phyloP scores from a whole-genome alignment of 73 alveolate genomes.

The Paramecium pentaurelia region DNA sequence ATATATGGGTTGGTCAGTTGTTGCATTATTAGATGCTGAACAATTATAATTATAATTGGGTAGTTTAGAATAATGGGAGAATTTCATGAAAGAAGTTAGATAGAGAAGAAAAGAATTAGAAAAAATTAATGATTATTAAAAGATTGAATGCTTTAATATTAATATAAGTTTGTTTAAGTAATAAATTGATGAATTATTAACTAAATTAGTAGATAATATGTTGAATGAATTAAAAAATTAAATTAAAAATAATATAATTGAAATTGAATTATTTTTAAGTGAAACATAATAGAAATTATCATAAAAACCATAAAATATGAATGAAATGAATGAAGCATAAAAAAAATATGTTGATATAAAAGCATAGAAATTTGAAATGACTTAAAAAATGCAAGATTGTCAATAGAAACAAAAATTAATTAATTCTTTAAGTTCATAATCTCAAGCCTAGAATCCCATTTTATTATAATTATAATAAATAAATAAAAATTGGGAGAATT shows the following conservation, averaged over 20 bases:
- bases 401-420: conserved; percentile 87
- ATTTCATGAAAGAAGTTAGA: conserved; percentile 87
- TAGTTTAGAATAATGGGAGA: conserved; percentile 90
- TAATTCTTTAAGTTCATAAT: conserved; percentile 89
- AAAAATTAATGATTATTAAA: conserved; percentile 84
- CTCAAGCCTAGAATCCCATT: not conserved
- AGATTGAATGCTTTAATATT: conserved; percentile 90
- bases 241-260: conserved; percentile 83
- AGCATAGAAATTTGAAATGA: conserved; percentile 81
- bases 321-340: conserved; percentile 91
- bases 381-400: conserved; percentile 78
- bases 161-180: conserved; percentile 80
- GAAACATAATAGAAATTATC: conserved; percentile 86
- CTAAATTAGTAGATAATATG: conserved; percentile 93
- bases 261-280: conserved; percentile 85
- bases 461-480: conserved; percentile 56
- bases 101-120: conserved; percentile 88
- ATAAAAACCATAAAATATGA: conserved; percentile 90
- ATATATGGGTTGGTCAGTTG: conserved; percentile 52
- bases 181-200: conserved; percentile 90
- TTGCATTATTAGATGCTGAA: conserved; percentile 69
- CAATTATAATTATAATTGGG: conserved; percentile 61
- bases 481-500: conserved; percentile 94
- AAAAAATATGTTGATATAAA: conserved; percentile 85
- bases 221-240: conserved; percentile 77